Evolutionary conservation across 108 stramenopile genomes (phyloP), one percentile per base, ranked within the genome.

Genomic region (Fragilaria radians): DNA sequence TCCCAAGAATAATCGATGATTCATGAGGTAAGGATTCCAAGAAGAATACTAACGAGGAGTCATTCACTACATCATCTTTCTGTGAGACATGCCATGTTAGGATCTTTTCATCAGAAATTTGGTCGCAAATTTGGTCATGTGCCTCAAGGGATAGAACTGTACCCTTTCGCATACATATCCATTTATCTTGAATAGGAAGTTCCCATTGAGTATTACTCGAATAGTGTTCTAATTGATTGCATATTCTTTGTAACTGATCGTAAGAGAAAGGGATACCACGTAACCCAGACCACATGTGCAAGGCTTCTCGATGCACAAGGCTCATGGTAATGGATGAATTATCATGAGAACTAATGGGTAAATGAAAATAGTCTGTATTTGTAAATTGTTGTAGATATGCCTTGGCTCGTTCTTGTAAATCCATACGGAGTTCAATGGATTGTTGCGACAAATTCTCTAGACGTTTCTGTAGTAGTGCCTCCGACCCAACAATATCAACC

Each of bases 141-240:
- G n/a, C n/a, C n/a, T n/a, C n/a, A 19, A 87, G 24, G 2, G 32
- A 29, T 32, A 93, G 55, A 17, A 69, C 49, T 27, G 61, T 54
- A 2, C 91, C 91, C 32, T 78, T 67, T 32, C 91, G 71, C 21
- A 50, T 33, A 21, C 89, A 19, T 46, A 48, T 66, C 77, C 80
- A 89, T 22, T 59, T 61, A 33, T 59, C 57, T 0, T 88, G 86
- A 42, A 93, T 49, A 58, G 83, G 73, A 36, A 93, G 24, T 2
- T 33, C 78, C 91, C 91, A 93, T 62, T 80, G 59, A 30, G 51
- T 46, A 31, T 59, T 57, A 22, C 74, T 48, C n/a, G 86, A 78
- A 70, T 83, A 60, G 0, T 59, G 46, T 22, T 61, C 52, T 11
- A 89, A 57, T 65, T 93, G 88, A 23, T 66, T 21, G 49, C 62